Percentiles rank a stretch among this genome's conserved stretches.
phyloP scores from a whole-genome alignment of 345 rosid genomes.

The Ricinus communis region DNA sequence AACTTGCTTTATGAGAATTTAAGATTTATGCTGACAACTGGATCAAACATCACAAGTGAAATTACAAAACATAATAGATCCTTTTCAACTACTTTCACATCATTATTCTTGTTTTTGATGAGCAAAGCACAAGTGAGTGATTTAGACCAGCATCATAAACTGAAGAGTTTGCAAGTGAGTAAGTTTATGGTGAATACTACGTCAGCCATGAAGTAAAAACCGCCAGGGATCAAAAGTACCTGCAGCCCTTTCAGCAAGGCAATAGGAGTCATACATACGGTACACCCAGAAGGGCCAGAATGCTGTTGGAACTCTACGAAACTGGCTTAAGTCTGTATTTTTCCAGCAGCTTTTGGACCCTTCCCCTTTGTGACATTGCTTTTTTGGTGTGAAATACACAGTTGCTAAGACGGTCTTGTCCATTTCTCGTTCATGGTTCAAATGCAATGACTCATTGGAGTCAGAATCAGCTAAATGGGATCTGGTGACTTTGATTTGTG shows the following conservation, averaged over 20 bases:
- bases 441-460: conserved; percentile 27
- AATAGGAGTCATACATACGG: conserved; percentile 75
- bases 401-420: conserved; percentile 25
- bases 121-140: neutral
- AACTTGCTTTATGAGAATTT: neutral
- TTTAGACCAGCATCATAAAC: neutral
- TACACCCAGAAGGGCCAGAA: conserved; percentile 93
- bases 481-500: conserved; percentile 37
- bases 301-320: conserved; percentile 55
- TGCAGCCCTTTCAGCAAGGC: conserved; percentile 84
- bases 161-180: neutral
- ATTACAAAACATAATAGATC: neutral
- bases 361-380: conserved; percentile 33
- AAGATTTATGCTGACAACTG: neutral
- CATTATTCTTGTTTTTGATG: neutral
- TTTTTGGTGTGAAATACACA: conserved; percentile 32
- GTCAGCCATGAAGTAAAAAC: neutral
- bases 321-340: conserved; percentile 38
- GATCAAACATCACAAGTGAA: neutral
- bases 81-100: neutral
- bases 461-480: conserved; percentile 28
- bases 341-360: conserved; percentile 29
- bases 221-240: conserved; percentile 43
- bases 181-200: neutral
- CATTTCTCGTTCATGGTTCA: conserved; percentile 29